Percentiles rank a stretch among this genome's conserved stretches.
phyloP scores from a whole-genome alignment of 2,329 filamentous ascomycete species.

The Sporothrix luriei region DNA sequence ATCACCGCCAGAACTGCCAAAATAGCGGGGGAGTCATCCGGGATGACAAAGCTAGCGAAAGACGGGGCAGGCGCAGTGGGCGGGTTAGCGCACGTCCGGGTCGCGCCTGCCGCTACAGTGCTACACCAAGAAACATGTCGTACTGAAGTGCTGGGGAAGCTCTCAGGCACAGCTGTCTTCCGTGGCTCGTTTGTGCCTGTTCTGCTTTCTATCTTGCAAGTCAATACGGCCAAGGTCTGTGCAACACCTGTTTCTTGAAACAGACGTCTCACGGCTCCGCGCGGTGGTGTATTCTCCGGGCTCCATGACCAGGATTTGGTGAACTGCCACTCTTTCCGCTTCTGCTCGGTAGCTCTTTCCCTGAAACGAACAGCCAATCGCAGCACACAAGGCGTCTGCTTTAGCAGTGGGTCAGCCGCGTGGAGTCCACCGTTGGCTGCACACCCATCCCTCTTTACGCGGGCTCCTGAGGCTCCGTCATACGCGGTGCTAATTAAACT shows the following conservation, averaged over 20 bases:
- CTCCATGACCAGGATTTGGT: slow-evolving; percentile 16
- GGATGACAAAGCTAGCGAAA: slow-evolving; percentile 41
- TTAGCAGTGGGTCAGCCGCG: slow-evolving; percentile 29
- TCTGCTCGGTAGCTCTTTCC: slow-evolving; percentile 1
- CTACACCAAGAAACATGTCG: neutral
- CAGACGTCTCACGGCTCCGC: neutral
- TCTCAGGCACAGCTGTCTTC: neutral
- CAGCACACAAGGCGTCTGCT: slow-evolving; percentile 8
- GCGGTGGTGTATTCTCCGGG: neutral
- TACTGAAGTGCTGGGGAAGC: too few species aligned
- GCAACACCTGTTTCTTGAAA: too few species aligned
- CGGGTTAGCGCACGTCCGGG: neutral
- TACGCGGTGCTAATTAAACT: neutral
- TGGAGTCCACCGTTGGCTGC: slow-evolving; percentile 14
- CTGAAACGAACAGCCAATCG: slow-evolving; percentile 11
- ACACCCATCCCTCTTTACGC: slow-evolving; percentile 21
- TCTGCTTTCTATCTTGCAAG: neutral
- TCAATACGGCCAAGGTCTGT: neutral
- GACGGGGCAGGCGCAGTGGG: slow-evolving; percentile 26
- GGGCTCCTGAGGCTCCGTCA: neutral
- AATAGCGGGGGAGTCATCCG: slow-evolving; percentile 32
- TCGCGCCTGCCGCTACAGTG: slow-evolving; percentile 20
- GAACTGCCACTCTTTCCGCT: neutral
- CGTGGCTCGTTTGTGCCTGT: neutral
- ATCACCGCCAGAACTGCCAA: neutral